Conservation (phyloP, 2,329 filamentous ascomycete species). For the Scolecobasidium constrictum region DNA sequence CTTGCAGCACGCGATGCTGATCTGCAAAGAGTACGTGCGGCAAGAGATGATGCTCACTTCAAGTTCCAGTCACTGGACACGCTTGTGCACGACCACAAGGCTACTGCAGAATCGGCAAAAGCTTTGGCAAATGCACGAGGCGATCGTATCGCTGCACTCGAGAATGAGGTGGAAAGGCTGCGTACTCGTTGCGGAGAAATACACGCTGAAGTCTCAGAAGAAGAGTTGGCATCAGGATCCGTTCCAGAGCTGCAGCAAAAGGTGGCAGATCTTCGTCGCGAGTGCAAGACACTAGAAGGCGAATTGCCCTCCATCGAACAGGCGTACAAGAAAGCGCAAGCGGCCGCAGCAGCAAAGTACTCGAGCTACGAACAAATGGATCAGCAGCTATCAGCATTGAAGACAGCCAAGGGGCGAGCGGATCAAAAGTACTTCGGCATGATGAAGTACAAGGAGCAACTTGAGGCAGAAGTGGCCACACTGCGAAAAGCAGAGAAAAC, state of each 20-base stretch:
- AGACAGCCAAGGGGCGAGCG: conserved; percentile 86
- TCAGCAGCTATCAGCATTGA: conserved; percentile 47
- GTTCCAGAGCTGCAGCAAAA: conserved; percentile 63
- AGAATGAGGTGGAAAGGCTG: conserved; percentile 70
- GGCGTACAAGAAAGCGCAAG: conserved; percentile 82
- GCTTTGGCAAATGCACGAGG: conserved; percentile 72
- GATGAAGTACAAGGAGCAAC: conserved; percentile 84
- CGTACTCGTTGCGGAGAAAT: conserved; percentile 41
- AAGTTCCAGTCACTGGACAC: conserved; percentile 73
- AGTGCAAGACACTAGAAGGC: conserved; percentile 73
- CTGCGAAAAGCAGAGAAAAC: conserved; percentile 76
- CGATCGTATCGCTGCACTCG: conserved; percentile 68
- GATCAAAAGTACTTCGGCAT: conserved; percentile 97
- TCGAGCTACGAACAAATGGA: conserved; percentile 57
- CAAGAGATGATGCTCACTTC: conserved; percentile 74
- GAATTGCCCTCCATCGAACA: conserved; percentile 84
- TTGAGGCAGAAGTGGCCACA: conserved; percentile 68
- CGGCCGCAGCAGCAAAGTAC: conserved; percentile 62
- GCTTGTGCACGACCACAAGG: conserved; percentile 64
- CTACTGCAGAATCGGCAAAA: conserved; percentile 60
- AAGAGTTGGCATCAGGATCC: conserved; percentile 19
- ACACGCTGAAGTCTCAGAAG: conserved; percentile 4
- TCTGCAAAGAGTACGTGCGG: conserved; percentile 71
- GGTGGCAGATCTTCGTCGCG: conserved; percentile 63
- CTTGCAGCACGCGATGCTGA: conserved; percentile 73